Evolutionary conservation across 768 basidiomycete species (phyloP), one percentile per base, ranked within the genome.

Genomic region (Podaxis rugospora): DNA sequence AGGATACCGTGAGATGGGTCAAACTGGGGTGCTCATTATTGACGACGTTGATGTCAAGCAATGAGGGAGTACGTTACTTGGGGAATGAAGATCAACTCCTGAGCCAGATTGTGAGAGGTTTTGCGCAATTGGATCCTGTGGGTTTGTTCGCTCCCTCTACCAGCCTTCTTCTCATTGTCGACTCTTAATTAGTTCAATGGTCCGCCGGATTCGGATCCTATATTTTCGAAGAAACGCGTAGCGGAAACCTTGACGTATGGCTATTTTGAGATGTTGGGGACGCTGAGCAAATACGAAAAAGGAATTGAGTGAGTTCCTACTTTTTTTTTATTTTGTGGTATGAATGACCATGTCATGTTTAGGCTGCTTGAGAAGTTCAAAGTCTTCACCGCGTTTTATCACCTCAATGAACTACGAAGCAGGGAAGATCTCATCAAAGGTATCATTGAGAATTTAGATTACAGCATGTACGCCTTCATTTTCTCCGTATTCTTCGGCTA

Each of bases 361-460:
- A 96, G 95, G 47, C 75, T 98, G 13, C 75, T 99, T 72, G 94
- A 97, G 73, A 91, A 91, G 66, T 90, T 90, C 74, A 92, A 90
- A 67, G 83, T 98, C 27, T 98, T 98, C 72, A 98, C 95, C 0
- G 89, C 92, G 0, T 95, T 98, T 72, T 98, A 98, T 70, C 95
- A 95, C 69, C 75, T 98, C 47, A 93, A 90, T 68, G 97, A 98
- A 69, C 80, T 98, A 37, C 82, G 89, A 25, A 90, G 89, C 72
- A 82, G 97, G 39, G 95, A 98, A 68, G 95, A 98, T 69, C 78
- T 99, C 49, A 92, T 95, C 61, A 92, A 89, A 66, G 88, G 86
- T 1, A 92, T 97, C 65, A 89, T 98, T 40, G 92, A 94, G 67
- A 92, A 92, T 65, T 76, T 97, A 39, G 94, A 98, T 70, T 99